Percentiles rank a stretch among this genome's conserved stretches.
phyloP scores from a whole-genome alignment of 495 filamentous ascomycete species.

The Neurospora terricola region DNA sequence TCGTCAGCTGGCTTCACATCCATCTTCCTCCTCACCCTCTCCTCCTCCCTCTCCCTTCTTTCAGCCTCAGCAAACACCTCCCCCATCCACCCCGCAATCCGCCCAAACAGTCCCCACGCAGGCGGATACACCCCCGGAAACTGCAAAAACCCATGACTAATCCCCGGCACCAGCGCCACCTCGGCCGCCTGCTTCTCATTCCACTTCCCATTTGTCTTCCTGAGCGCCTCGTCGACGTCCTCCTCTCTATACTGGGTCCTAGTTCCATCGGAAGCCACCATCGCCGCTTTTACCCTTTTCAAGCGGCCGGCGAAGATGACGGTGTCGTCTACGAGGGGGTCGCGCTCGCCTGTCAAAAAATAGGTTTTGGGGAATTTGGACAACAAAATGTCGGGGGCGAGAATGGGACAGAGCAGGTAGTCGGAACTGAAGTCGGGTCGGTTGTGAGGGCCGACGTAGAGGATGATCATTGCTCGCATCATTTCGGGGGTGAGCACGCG shows the following conservation, averaged over 20 bases:
- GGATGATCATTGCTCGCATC: constrained; percentile 98
- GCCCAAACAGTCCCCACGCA: constrained; percentile 70
- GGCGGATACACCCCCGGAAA: constrained; percentile 81
- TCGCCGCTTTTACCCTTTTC: constrained; percentile 66
- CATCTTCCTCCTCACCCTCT: constrained; percentile 12
- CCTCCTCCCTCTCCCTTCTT: constrained; percentile 17
- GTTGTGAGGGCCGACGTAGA: constrained; percentile 90
- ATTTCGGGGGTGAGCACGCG: constrained; percentile 92
- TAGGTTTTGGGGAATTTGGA: constrained; percentile 82
- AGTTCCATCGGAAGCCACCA: constrained; percentile 22
- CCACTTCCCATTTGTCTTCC: constrained; percentile 35
- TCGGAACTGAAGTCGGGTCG: constrained; percentile 88
- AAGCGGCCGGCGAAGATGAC: constrained; percentile 88
- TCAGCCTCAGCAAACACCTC: constrained; percentile 51
- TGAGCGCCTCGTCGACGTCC: constrained; percentile 4
- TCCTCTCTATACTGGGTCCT: constrained; percentile 23
- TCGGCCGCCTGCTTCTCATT: constrained; percentile 71
- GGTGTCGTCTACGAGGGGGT: constrained; percentile 93
- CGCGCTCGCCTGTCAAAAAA: constrained; percentile 88
- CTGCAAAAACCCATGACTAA: constrained; percentile 87
- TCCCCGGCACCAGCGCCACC: constrained; percentile 72
- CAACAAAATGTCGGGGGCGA: constrained; percentile 77
- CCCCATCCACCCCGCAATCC: constrained; percentile 67
- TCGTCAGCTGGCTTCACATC: constrained; percentile 9
- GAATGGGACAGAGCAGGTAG: constrained; percentile 77